Percentiles rank a stretch among this genome's conserved stretches.
Conservation (phyloP, 176 grass and related monocot genomes). For the Oryza nivara region DNA sequence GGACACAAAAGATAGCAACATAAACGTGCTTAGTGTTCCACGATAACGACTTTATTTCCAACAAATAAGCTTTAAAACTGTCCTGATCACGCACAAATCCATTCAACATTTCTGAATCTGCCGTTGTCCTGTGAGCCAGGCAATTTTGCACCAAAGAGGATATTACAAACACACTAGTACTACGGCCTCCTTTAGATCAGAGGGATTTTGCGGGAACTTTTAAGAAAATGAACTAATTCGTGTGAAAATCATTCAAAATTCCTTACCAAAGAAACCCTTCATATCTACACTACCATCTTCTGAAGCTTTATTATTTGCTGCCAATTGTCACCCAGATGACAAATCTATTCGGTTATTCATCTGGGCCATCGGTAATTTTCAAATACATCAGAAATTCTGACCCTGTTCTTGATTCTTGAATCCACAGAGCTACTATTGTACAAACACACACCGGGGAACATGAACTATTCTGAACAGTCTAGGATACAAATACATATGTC, state of each 20-base stretch:
- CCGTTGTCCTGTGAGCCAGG: neutral
- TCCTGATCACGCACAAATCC: neutral
- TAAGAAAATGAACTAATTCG: neutral
- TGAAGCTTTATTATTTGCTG: slow-evolving; percentile 1
- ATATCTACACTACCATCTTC: neutral
- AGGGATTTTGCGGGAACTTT: neutral
- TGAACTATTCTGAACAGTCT: neutral
- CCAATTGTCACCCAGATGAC: neutral
- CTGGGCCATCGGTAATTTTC: neutral
- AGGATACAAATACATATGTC: neutral
- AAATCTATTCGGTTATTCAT: neutral
- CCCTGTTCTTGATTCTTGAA: neutral
- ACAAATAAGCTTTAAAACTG: neutral
- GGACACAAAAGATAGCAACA: neutral
- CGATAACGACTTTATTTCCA: neutral
- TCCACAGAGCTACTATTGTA: neutral
- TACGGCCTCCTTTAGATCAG: neutral
- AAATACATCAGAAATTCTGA: neutral
- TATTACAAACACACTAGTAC: neutral
- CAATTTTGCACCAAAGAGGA: neutral
- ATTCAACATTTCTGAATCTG: slow-evolving; percentile 13
- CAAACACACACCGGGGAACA: neutral
- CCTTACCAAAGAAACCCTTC: neutral
- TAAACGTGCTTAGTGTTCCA: neutral
- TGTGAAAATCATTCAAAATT: neutral